Evolutionary conservation across 2,329 filamentous ascomycete genomes (phyloP), one percentile per base, ranked within the genome.

Genomic region (Phaeosphaeria sp.): DNA sequence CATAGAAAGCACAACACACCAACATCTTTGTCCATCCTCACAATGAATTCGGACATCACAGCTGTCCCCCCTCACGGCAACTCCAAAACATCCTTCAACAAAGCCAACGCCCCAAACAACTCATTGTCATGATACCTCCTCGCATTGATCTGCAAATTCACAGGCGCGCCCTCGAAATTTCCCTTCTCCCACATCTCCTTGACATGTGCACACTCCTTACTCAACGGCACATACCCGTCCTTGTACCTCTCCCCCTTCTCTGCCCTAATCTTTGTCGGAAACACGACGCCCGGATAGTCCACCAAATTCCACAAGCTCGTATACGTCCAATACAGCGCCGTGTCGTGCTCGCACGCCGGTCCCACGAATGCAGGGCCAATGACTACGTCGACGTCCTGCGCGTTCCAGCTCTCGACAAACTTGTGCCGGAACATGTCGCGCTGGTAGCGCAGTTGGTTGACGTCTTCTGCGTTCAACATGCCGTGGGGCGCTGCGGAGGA

Each of bases 251-350:
- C 67, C 13, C 60, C 58, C 6, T 23, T 39, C 21, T 60, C 51
- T 13, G 55, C 47, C 36, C 30, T 46, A 7, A 71, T 56, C 1
- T 62, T 60, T 41, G 68, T 69, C 13, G 66, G 65, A 1, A 67
- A 56, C 13, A 64, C 63, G 7, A 61, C 63, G 1, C 63, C 66
- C 0, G 66, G 66, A 44, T 69, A 69, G 49, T 69, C 66, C 1
- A 67, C 60, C 18, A 65, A 47, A 23, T 69, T 69, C 18, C 53
- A 69, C 41, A 67, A 22, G 25, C 51, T 53, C 4, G 66, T 67
- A 33, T 69, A 69, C 2, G 61, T 65, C 66, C 66, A 69, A 50
- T 68, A 69, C 3, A 67, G 63, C 3, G 63, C 65, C 1, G 62
- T 59, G 9, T 69, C 65, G 42, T 69, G 66, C 21, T 50, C 54